Base-by-base conservation (phyloP, 139 green algal species). In the Chlamydomonas sp. region DNA sequence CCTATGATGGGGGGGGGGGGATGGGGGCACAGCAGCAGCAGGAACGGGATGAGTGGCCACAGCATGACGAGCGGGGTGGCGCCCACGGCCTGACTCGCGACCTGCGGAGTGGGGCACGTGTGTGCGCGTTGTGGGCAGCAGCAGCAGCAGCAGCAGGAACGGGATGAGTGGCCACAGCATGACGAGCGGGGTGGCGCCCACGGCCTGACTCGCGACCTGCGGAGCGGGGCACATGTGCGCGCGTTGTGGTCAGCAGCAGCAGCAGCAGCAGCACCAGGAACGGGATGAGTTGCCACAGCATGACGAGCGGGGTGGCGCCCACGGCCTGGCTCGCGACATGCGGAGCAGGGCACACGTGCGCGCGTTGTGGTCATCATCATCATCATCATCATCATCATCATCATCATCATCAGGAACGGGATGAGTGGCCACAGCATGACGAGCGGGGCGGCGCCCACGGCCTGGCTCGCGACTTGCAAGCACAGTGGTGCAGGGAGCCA, bases 261-360 rank as follows among this genome's bases (percentile, higher is more conserved):
- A 95, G 78, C 31, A 76, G 71, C 4, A 79, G 68, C 74, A 76
- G 38, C 37, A 38, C 34, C n/a, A 58, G 3, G 62, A 93, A 90
- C n/a, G 90, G 88, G 22, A 92, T 31, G 13, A 95, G 34, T 1
- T 89, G 90, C 76, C 90, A 95, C 68, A 94, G 79, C 37, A 95
- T 72, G 71, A 95, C 77, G 36, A 67, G 84, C 2, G 90, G 90
- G 79, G 92, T 90, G 38, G 78, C 75, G 8, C 62, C 74, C 1
- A 96, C 81, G 1, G 90, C 88, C 76, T 93, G 84, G 69, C 79
- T 87, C 35, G 87, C 82, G 35, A 87, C 81, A 78, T 87, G 68
- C n/a, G n/a, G n/a, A n/a, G n/a, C n/a, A n/a, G n/a, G n/a, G n/a
- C n/a, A n/a, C n/a, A n/a, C n/a, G n/a, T n/a, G n/a, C n/a, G n/a